Evolutionary conservation across 2,329 filamentous ascomycete species (phyloP).

Genomic region (Balansia obtecta): DNA sequence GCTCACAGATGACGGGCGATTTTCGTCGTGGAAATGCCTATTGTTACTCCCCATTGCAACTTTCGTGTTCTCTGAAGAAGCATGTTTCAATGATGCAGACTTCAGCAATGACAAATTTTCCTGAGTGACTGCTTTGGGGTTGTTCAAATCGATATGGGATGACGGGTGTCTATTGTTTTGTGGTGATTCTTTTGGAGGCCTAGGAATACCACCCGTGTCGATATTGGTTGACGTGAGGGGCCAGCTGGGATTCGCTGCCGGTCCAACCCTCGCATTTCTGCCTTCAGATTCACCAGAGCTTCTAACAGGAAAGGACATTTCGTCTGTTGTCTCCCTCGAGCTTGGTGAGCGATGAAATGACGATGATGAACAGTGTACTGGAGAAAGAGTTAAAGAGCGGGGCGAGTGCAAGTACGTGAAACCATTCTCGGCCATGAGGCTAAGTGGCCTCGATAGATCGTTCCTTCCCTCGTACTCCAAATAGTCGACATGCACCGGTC

Average conservation of each 20-base stretch:
- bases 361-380: too few species aligned
- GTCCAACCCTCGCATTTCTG: neutral
- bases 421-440: neutral
- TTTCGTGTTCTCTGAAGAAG: neutral
- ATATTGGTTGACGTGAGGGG: neutral
- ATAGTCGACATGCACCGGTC: neutral
- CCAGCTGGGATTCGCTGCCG: neutral
- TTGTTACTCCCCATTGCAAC: neutral
- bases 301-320: neutral
- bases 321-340: neutral
- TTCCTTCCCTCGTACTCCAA: neutral
- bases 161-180: neutral
- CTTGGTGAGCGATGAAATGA: neutral
- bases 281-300: neutral
- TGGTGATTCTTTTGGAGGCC: neutral
- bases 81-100: neutral
- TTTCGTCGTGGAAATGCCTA: neutral
- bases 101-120: neutral
- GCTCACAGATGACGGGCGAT: conserved; percentile 11
- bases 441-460: neutral
- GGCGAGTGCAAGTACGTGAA: too few species aligned
- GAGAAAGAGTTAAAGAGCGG: too few species aligned
- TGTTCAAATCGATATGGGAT: neutral
- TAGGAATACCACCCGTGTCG: neutral
- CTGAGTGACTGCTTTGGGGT: neutral